Base-by-base conservation (phyloP, 176 grass and related monocot species). In the Stipa capillata region DNA sequence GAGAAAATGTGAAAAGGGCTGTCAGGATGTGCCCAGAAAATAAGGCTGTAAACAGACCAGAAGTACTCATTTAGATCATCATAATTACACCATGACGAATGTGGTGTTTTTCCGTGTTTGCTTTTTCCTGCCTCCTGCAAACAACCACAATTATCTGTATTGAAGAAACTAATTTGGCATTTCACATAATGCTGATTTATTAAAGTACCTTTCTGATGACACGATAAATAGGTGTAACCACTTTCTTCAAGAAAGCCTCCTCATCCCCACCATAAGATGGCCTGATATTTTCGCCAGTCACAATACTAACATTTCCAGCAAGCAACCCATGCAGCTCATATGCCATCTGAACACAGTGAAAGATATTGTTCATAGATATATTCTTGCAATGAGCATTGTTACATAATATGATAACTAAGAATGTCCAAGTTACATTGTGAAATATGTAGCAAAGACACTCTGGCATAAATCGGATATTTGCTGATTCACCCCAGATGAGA, bases 1-100 rank as follows among this genome's bases (percentile, higher is more conserved):
- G 49, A 82, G 41, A 48, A 45, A 39, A 84, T 15, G 27, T 3
- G 6, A 83, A 50, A 83, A 83, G 54, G n/a, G 15, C 12, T 39
- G 8, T 43, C 20, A 72, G 55, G 18, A 60, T 62, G 34, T 64
- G 63, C 65, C 40, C 41, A 52, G 16, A 83, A 65, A 83, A 44
- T 59, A 72, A 56, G 32, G 45, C 4, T 62, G 16, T 86, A 54
- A 34, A 75, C 90, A 76, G 47, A 97, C 94, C 94, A 97, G 85
- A 97, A 97, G 54, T 90, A 97, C 53, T 97, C 91, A 68, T 97
- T 97, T 63, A 97, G 83, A 79, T 97, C 94, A 71, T 94, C 94
- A 76, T 97, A 97, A 89, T 97, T 97, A 83, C 89, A 97, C 94
- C 94, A 97, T 37, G 89, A 78, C 80, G 94, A 93, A 76, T 97